These are phyloP conservation scores for Helminthosporium solani DNA, from an alignment of 2,329 filamentous ascomycete species.

Conservation along the genomic window DNA sequence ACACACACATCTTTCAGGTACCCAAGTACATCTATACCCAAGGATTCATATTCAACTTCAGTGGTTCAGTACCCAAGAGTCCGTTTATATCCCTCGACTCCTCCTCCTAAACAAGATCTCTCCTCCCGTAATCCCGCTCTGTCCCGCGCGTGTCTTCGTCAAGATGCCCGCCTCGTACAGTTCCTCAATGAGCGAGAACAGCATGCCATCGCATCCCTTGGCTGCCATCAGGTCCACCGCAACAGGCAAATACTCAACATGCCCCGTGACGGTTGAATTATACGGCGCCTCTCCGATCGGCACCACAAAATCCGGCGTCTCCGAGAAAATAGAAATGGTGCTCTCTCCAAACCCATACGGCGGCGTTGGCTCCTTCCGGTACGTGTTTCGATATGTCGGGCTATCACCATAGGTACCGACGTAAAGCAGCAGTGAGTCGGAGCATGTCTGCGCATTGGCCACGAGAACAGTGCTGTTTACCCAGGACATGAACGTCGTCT, in stretches of 20 bases:
- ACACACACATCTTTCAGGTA: no score
- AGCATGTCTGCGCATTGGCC: slow-evolving; percentile 48
- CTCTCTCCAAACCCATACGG: slow-evolving; percentile 52
- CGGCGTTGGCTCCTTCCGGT: slow-evolving; percentile 44
- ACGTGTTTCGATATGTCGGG: slow-evolving; percentile 49
- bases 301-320: slow-evolving; percentile 51
- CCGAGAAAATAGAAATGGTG: slow-evolving; percentile 51
- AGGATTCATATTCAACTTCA: no score
- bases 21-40: no score
- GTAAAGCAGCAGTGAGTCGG: slow-evolving; percentile 53
- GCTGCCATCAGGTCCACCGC: slow-evolving; percentile 59
- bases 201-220: slow-evolving; percentile 61
- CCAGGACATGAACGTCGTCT: slow-evolving; percentile 52
- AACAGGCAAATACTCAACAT: slow-evolving; percentile 57
- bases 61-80: no score
- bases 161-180: slow-evolving; percentile 54
- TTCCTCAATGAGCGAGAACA: slow-evolving; percentile 56
- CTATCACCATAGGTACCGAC: slow-evolving; percentile 41
- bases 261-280: slow-evolving; percentile 49
- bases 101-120: slow-evolving; percentile 40
- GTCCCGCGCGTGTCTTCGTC: slow-evolving; percentile 48
- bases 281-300: slow-evolving; percentile 49
- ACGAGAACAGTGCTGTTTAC: slow-evolving; percentile 51
- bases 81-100: not conserved
- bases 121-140: slow-evolving; percentile 43